Evolutionary conservation across 2,329 filamentous ascomycete genomes (phyloP).

Genomic region (Scytalidium sp.): DNA sequence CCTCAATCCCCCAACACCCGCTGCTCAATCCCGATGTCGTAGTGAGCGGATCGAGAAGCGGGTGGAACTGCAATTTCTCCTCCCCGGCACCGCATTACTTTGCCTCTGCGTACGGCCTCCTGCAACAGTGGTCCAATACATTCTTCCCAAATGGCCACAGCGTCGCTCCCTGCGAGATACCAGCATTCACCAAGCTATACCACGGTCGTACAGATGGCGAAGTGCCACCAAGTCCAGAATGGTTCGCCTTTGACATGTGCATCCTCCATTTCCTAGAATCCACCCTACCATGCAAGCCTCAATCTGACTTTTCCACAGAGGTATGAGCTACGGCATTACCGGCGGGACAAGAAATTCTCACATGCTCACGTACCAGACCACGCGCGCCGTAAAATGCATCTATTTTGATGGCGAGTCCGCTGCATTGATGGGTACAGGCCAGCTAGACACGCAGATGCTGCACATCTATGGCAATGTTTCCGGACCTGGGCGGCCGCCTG

Average conservation of each 20-base stretch:
- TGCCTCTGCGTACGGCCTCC: conserved; percentile 40
- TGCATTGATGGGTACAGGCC: conserved; percentile 42
- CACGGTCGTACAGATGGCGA: conserved; percentile 42
- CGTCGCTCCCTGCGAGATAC: conserved; percentile 42
- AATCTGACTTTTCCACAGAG: conserved; percentile 20
- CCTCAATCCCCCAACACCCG: not conserved
- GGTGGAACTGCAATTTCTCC: conserved; percentile 41
- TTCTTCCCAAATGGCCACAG: conserved; percentile 48
- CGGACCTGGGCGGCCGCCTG: conserved; percentile 24
- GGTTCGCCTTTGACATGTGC: conserved; percentile 47
- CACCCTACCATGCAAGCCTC: conserved; percentile 4
- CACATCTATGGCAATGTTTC: conserved; percentile 45
- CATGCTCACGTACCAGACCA: conserved; percentile 47
- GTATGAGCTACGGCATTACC: conserved; percentile 54
- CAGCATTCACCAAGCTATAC: conserved; percentile 45
- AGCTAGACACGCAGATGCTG: conserved; percentile 47
- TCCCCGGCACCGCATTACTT: conserved; percentile 46
- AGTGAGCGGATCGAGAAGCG: not conserved
- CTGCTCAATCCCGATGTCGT: not conserved
- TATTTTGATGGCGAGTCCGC: conserved; percentile 51
- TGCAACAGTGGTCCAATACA: conserved; percentile 49
- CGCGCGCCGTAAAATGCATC: conserved; percentile 36
- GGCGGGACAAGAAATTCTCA: conserved; percentile 39
- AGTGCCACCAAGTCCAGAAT: conserved; percentile 45
- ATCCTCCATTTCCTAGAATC: not conserved